These are phyloP conservation scores for Pulveroboletus frians DNA, from an alignment of 768 basidiomycete species.

Conservation along the genomic window DNA sequence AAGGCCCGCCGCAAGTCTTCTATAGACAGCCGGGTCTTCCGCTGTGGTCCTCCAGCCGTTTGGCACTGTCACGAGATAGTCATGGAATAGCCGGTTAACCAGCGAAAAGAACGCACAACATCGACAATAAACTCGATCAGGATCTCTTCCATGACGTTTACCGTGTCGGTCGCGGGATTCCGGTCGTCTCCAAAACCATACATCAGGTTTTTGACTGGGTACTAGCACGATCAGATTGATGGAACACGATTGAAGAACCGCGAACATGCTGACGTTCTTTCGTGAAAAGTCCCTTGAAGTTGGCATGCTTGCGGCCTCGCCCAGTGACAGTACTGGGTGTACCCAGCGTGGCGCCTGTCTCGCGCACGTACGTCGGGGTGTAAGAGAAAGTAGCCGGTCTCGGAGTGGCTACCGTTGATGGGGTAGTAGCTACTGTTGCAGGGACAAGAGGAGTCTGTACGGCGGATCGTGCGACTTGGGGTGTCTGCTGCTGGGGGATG, in stretches of 20 bases:
- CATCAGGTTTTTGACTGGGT: slow-evolving; percentile 76
- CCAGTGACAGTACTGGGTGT: slow-evolving; percentile 38
- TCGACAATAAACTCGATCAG: slow-evolving; percentile 87
- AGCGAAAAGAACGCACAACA: slow-evolving; percentile 52
- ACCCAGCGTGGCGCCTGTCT: slow-evolving; percentile 36
- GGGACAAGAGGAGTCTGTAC: slow-evolving; percentile 21
- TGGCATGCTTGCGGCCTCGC: slow-evolving; percentile 60
- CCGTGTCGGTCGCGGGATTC: slow-evolving; percentile 81
- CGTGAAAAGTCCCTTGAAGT: slow-evolving; percentile 67
- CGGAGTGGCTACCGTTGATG: slow-evolving; percentile 28
- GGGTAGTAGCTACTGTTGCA: slow-evolving; percentile 27
- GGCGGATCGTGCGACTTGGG: slow-evolving; percentile 28
- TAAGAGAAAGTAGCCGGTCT: slow-evolving; percentile 52
- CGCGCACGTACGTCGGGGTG: slow-evolving; percentile 47
- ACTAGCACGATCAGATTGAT: slow-evolving; percentile 9
- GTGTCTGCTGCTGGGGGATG: slow-evolving; percentile 37
- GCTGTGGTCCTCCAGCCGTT: slow-evolving; percentile 62
- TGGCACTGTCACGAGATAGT: slow-evolving; percentile 50
- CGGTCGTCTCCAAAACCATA: slow-evolving; percentile 93
- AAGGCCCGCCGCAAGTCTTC: slow-evolving; percentile 81
- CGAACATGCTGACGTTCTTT: slow-evolving; percentile 63
- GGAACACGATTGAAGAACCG: not conserved
- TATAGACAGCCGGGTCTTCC: slow-evolving; percentile 72
- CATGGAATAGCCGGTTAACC: slow-evolving; percentile 1
- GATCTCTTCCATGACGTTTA: slow-evolving; percentile 92